phyloP scores from a whole-genome alignment of 495 filamentous ascomycete species.

The Daldinia childiae region DNA sequence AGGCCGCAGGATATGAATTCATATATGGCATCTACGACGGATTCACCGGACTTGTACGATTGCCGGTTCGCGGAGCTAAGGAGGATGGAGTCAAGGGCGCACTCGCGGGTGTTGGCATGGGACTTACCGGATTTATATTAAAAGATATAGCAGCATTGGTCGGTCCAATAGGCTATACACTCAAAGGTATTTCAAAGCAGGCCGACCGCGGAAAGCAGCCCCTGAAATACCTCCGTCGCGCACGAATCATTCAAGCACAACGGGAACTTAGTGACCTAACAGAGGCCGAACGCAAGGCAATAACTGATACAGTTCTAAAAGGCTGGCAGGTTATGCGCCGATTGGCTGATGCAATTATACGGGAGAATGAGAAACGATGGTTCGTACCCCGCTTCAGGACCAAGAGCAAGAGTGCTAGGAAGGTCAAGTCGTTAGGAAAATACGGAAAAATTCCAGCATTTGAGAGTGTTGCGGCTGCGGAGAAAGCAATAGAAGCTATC shows the following conservation, averaged over 20 bases:
- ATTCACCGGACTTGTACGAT: conserved; percentile 71
- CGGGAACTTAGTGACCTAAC: conserved; percentile 48
- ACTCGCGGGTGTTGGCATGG: conserved; percentile 75
- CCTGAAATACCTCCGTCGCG: conserved; percentile 57
- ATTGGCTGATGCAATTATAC: conserved; percentile 51
- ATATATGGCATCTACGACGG: conserved; percentile 77
- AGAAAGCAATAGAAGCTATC: conserved; percentile 54
- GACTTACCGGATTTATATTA: conserved; percentile 75
- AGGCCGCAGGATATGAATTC: conserved; percentile 74
- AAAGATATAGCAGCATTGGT: conserved; percentile 73
- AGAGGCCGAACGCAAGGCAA: conserved; percentile 43
- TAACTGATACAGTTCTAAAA: conserved; percentile 40
- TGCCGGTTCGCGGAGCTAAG: conserved; percentile 71
- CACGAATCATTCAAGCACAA: conserved; percentile 59
- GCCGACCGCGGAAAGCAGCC: conserved; percentile 58
- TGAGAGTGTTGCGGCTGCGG: conserved; percentile 56
- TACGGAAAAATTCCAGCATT: conserved; percentile 51
- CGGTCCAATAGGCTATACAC: conserved; percentile 69
- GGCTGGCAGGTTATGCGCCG: conserved; percentile 58
- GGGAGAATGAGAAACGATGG: conserved; percentile 48
- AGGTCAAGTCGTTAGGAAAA: conserved; percentile 27
- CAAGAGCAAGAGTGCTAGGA: conserved; percentile 44
- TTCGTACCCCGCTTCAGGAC: conserved; percentile 43
- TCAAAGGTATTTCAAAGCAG: conserved; percentile 72
- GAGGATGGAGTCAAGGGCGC: conserved; percentile 66